Evolutionary conservation across 1,284 basidiomycete species (phyloP).

Genomic region (Moesziomyces sp.): DNA sequence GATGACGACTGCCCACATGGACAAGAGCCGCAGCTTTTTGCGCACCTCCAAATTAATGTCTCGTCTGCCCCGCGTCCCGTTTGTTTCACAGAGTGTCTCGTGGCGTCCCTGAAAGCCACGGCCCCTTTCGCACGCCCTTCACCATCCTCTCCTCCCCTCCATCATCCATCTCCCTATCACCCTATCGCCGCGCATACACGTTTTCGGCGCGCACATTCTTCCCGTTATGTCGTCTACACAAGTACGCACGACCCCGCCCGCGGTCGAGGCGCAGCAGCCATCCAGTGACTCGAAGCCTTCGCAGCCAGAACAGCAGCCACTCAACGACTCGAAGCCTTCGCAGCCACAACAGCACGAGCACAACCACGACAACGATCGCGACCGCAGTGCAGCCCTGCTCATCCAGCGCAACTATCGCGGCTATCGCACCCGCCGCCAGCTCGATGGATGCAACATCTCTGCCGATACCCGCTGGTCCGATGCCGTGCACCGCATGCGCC

Average conservation of each 20-base stretch:
- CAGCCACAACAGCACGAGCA: constrained; percentile 17
- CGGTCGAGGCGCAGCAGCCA: constrained; percentile 22
- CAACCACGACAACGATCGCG: constrained; percentile 36
- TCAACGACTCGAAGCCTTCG: background rate
- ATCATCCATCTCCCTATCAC: background rate
- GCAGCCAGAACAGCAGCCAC: constrained; percentile 3
- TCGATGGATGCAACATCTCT: constrained; percentile 53
- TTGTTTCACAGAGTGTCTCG: background rate
- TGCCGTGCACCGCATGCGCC: constrained; percentile 45
- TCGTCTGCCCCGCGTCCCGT: background rate
- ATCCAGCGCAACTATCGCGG: constrained; percentile 61
- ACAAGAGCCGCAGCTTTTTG: background rate
- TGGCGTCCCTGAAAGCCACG: too few relatives aligned
- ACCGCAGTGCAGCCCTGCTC: constrained; percentile 43
- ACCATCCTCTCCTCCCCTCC: background rate
- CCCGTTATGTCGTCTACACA: constrained; percentile 21
- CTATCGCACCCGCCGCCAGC: constrained; percentile 47
- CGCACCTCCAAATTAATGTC: background rate
- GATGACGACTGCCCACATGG: constrained; percentile 20
- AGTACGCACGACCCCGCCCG: constrained; percentile 37
- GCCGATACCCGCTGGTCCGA: constrained; percentile 56
- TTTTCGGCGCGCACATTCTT: background rate
- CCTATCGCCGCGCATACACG: background rate
- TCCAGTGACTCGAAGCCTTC: background rate
- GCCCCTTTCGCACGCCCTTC: too few relatives aligned